These are phyloP conservation scores for Arthrobotrys sinensis DNA, from an alignment of 2,329 filamentous ascomycete species.

Conservation along the genomic window DNA sequence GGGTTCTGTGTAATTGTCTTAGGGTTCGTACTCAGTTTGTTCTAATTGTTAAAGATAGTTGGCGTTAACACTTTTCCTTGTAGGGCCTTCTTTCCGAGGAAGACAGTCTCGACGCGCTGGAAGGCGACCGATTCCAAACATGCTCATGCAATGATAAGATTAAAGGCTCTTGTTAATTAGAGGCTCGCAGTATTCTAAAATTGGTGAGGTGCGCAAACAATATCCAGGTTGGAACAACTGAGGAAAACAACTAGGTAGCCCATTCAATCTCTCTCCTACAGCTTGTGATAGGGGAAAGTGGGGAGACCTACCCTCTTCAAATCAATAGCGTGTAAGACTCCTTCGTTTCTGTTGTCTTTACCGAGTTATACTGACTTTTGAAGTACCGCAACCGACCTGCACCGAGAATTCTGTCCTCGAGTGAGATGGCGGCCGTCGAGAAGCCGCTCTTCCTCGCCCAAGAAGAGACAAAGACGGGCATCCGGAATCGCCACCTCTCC, in stretches of 20 bases:
- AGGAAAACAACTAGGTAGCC: slow-evolving; percentile 7
- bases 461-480: not conserved
- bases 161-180: not conserved
- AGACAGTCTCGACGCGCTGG: not conserved
- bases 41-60: not conserved
- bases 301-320: slow-evolving; percentile 3
- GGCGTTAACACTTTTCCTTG: not conserved
- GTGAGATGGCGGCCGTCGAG: slow-evolving; percentile 15
- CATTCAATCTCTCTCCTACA: slow-evolving; percentile 5
- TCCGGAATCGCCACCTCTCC: too few relatives aligned
- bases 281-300: slow-evolving; percentile 1
- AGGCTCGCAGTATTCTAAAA: not conserved
- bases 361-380: not conserved
- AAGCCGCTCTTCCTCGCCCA: slow-evolving; percentile 1
- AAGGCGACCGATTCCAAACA: not conserved
- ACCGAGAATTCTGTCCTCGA: slow-evolving; percentile 18
- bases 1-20: not conserved
- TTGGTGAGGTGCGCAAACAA: slow-evolving; percentile 2
- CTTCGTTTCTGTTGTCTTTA: not conserved
- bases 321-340: slow-evolving; percentile 8
- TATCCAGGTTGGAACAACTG: not conserved
- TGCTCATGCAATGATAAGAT: not conserved
- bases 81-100: slow-evolving; percentile 8
- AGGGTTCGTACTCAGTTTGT: not conserved
- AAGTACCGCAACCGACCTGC: slow-evolving; percentile 22